These are phyloP conservation scores for Populus hybrid DNA, from an alignment of 441 rosid species.

Conservation along the genomic window DNA sequence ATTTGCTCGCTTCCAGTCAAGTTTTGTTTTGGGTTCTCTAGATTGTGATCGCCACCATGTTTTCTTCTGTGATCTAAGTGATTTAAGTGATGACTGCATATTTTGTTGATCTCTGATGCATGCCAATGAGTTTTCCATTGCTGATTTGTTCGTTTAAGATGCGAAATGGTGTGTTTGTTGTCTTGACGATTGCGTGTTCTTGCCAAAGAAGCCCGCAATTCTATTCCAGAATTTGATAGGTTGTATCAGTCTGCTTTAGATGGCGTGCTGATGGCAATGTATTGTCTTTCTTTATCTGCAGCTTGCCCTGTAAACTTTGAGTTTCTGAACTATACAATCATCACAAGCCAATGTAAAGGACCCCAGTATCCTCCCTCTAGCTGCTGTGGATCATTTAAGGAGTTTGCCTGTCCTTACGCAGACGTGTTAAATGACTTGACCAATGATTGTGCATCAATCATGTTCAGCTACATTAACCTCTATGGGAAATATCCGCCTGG, in stretches of 20 bases:
- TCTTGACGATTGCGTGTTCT: neutral
- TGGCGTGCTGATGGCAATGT: neutral
- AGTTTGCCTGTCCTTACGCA: slow-evolving; percentile 73
- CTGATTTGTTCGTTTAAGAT: neutral
- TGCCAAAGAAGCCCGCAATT: neutral
- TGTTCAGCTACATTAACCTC: slow-evolving; percentile 87
- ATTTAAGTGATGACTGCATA: neutral
- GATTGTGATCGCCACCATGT: neutral
- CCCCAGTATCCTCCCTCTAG: slow-evolving; percentile 44
- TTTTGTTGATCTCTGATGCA: neutral
- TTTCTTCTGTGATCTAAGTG: neutral
- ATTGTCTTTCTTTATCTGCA: slow-evolving; percentile 22
- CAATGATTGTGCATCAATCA: slow-evolving; percentile 60
- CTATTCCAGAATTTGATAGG: neutral
- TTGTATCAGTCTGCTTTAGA: neutral
- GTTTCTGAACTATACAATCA: slow-evolving; percentile 52
- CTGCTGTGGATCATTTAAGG: slow-evolving; percentile 69
- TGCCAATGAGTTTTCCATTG: neutral
- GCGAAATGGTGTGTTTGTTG: neutral
- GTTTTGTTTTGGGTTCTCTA: neutral
- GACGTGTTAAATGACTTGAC: slow-evolving; percentile 54
- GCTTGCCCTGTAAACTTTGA: slow-evolving; percentile 66
- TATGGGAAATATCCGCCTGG: slow-evolving; percentile 80
- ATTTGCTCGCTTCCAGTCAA: neutral
- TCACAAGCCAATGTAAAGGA: slow-evolving; percentile 68